Evolutionary conservation across 2,329 filamentous ascomycete genomes (phyloP), one percentile per base, ranked within the genome.

Genomic region (Paraphoma chrysanthemicola): DNA sequence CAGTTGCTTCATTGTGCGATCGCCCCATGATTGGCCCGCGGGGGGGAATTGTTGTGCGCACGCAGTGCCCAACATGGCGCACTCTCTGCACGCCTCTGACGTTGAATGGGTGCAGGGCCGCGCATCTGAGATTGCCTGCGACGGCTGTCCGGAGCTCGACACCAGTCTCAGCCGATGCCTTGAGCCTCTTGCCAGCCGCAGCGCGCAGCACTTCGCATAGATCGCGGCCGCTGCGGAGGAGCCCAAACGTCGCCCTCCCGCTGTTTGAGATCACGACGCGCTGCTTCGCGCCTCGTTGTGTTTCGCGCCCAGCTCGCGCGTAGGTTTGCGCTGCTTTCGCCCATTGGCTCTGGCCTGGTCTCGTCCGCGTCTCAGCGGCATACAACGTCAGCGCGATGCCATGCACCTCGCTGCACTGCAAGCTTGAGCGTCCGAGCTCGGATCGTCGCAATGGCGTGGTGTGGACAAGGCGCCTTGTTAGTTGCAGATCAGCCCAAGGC

Each of bases 311-410:
- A 53, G 48, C 48, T 52, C n/a, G 50, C 43, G 52, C 63, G 56
- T 47, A 49, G 31, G 23, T 49, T 46, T 47, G 45, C 46, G 30
- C 44, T 45, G 38, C 39, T 36, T 44, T 18, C 53, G 16, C 55
- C 58, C 28, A 71, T 73, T 73, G 68, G 71, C 65, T 51, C 53
- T 63, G 50, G 56, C 53, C 47, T 47, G 60, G 72, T 74, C 69
- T 74, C 68, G 69, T 57, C 58, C 58, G 53, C 67, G 71, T 75
- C 70, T 73, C 69, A 72, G 64, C 58, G 50, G 33, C 53, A 56
- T 58, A 63, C 66, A 60, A 62, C 68, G 62, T 69, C 63, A 70
- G 69, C 66, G 46, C 51, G 44, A 60, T 64, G 62, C 66, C 63
- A 64, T 67, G 62, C 63, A 57, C 51, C 56, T 56, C 29, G 39